These are phyloP conservation scores for Cerioporus squamosus DNA, from an alignment of 1,284 basidiomycete species.

Conservation along the genomic window DNA sequence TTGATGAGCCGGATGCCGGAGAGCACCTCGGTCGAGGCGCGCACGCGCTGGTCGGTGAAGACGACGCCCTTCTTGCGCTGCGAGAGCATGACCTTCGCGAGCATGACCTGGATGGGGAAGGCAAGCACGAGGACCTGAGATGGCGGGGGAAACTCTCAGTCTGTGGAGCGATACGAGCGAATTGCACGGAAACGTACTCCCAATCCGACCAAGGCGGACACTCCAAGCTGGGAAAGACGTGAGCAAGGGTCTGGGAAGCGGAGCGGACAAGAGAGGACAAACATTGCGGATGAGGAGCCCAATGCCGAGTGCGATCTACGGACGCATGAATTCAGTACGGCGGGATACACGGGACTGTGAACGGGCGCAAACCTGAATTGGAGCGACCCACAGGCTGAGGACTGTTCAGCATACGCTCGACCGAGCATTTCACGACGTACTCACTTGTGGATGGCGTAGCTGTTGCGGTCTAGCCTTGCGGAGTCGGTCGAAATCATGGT, in stretches of 20 bases:
- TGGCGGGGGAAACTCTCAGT: neutral
- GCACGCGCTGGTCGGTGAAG: constrained; percentile 73
- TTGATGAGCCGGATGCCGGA: constrained; percentile 69
- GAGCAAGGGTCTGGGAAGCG: neutral
- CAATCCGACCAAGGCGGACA: constrained; percentile 73
- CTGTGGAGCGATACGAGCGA: too few relatives aligned
- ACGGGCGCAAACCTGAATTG: constrained; percentile 48
- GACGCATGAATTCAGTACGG: too few relatives aligned
- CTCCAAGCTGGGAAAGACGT: constrained; percentile 55
- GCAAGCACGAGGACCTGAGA: constrained; percentile 55
- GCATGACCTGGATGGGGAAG: constrained; percentile 65
- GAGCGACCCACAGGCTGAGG: constrained; percentile 56
- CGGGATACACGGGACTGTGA: too few relatives aligned
- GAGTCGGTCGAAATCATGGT: constrained; percentile 74
- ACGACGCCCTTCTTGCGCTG: constrained; percentile 69
- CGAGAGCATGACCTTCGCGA: constrained; percentile 67
- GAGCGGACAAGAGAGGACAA: constrained; percentile 17
- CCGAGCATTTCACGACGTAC: constrained; percentile 22
- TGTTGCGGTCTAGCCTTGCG: constrained; percentile 53
- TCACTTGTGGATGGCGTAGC: constrained; percentile 54
- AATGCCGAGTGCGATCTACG: constrained; percentile 61
- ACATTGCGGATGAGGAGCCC: constrained; percentile 68
- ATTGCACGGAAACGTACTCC: constrained; percentile 45
- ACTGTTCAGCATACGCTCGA: constrained; percentile 13
- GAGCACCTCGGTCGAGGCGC: constrained; percentile 67